Evolutionary conservation across 139 green algal species (phyloP), one percentile per base, ranked within the genome.

Genomic region (Penium margaritaceum): DNA sequence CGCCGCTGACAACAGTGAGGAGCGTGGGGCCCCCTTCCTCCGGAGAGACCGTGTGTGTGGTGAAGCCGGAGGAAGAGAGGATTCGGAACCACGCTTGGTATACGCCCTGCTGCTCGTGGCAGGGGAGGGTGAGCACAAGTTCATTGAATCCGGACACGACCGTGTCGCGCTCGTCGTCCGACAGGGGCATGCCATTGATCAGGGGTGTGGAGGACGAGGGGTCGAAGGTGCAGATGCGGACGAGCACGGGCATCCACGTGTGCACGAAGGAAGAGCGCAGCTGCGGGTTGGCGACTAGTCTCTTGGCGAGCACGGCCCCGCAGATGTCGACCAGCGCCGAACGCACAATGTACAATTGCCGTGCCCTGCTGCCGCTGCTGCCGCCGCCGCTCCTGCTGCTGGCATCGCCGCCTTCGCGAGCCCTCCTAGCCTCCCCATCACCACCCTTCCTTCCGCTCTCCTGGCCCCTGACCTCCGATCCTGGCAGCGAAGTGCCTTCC

Each of bases 91-190:
- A 60, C 24, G 30, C 24, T n/a, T n/a, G 29, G 51, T 60, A 60
- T n/a, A 24, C 30, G 51, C 30, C 30, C 24, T 33, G 51, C 4
- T 60, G 51, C 51, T 60, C 51, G n/a, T 60, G 51, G n/a, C 24
- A n/a, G 1, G 51, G 51, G 24, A 60, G 51, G 1, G 51, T 60
- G 51, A 60, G 51, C 17, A 60, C 51, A 24, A 60, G 51, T 27
- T 60, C 51, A 33, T 60, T 60, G 51, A 60, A 60, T 60, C 51
- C 51, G 21, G 51, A 60, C 51, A 60, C 51, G 12, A 60, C 24
- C 2, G 51, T 24, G 12, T n/a, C 19, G 0, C 51, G 51, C 51
- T 60, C 51, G 24, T 60, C 51, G 14, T n/a, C 14, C 14, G 51
- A 33, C 19, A 60, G 51, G 6, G 29, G 24, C 0, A 60, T 33